Conservation (phyloP, 768 basidiomycete genomes). For the Tricholoma hemisulphureum region DNA sequence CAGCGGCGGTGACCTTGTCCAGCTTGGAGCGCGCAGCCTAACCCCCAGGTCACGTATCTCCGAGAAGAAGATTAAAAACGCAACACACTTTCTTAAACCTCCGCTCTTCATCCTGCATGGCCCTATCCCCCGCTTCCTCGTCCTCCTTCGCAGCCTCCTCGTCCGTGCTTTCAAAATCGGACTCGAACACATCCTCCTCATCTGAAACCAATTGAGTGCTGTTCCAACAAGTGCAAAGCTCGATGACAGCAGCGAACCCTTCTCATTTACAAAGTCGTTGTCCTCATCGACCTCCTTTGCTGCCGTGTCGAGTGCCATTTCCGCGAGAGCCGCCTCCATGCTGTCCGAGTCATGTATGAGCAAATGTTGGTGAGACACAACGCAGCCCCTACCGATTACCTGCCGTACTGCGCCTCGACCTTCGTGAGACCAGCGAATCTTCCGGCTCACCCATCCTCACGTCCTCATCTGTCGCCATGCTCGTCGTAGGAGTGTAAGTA, state of each 20-base stretch:
- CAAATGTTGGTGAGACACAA: no score
- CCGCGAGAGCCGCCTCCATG: constrained; percentile 77
- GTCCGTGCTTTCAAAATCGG: constrained; percentile 85
- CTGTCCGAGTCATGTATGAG: no score
- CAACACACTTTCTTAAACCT: constrained; percentile 48
- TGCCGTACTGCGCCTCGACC: constrained; percentile 70
- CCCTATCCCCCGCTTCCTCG: constrained; percentile 55
- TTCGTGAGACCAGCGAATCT: constrained; percentile 53
- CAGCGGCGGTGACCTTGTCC: constrained; percentile 63
- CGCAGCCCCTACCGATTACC: constrained; percentile 75
- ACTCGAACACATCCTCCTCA: constrained; percentile 79
- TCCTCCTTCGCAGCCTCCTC: no score
- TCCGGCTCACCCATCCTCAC: constrained; percentile 27
- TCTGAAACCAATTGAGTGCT: constrained; percentile 43
- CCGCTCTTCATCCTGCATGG: constrained; percentile 60
- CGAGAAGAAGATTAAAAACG: no score
- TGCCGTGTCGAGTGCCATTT: constrained; percentile 56
- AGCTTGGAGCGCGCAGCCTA: constrained; percentile 56
- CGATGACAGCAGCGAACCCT: constrained; percentile 42
- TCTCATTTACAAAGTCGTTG: constrained; percentile 63
- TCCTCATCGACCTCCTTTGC: constrained; percentile 70
- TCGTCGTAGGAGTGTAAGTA: background rate
- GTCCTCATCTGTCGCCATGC: constrained; percentile 12
- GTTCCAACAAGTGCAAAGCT: background rate
- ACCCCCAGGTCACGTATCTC: no score